Evolutionary conservation across 2,329 filamentous ascomycete species (phyloP).

Genomic region (Monosporascus ibericus): DNA sequence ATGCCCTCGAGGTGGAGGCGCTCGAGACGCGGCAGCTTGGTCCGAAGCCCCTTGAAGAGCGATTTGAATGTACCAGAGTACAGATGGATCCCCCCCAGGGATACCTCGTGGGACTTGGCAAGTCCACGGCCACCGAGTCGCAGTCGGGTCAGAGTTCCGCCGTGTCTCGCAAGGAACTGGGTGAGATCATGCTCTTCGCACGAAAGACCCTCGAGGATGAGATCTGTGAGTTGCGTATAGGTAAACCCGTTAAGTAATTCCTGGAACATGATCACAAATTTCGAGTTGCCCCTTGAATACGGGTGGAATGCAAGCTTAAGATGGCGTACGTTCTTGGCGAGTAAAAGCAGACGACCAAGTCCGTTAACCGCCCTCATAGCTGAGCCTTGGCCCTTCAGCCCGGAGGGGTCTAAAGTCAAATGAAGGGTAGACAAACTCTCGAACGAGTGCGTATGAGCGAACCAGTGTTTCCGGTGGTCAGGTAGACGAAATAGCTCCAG

Average conservation of each 20-base stretch:
- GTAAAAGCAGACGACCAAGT: constrained; percentile 35
- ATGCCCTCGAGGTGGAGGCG: constrained; percentile 41
- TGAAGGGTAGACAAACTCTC: constrained; percentile 32
- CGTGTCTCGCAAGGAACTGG: constrained; percentile 35
- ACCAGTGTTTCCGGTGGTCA: constrained; percentile 34
- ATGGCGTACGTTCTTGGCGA: constrained; percentile 29
- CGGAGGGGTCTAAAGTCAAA: constrained; percentile 34
- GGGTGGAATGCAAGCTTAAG: constrained; percentile 37
- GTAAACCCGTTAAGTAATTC: constrained; percentile 32
- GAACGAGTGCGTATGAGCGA: constrained; percentile 34
- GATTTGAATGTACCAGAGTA: constrained; percentile 37
- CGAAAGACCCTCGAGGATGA: constrained; percentile 37
- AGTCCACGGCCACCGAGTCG: constrained; percentile 40
- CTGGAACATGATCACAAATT: constrained; percentile 34
- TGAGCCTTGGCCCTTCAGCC: constrained; percentile 29
- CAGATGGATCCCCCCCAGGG: constrained; percentile 38
- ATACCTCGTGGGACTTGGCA: constrained; percentile 31
- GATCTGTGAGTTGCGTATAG: constrained; percentile 31
- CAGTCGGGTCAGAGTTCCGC: constrained; percentile 31
- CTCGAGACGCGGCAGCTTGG: constrained; percentile 30
- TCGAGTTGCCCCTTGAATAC: constrained; percentile 31
- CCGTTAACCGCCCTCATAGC: constrained; percentile 36
- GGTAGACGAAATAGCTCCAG: constrained; percentile 34
- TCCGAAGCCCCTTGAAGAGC: constrained; percentile 34
- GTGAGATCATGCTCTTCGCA: constrained; percentile 38